phyloP scores from a whole-genome alignment of 176 grass and related monocot genomes.

The Rhynchospora breviuscula region DNA sequence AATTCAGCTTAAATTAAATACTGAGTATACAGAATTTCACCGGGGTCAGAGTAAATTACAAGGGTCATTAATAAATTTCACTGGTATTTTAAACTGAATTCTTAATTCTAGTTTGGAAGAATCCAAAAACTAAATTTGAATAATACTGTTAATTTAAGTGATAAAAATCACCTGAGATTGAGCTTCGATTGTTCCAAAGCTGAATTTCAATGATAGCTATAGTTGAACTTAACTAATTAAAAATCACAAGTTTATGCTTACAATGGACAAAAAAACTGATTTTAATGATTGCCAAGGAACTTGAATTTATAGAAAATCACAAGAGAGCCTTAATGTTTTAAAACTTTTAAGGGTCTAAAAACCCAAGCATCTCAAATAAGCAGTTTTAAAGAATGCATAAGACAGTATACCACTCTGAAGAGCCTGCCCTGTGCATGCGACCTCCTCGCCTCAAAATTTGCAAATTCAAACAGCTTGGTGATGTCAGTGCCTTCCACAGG shows the following conservation, averaged over 20 bases:
- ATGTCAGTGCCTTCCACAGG: slow-evolving; percentile 48
- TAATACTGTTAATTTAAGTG: background rate
- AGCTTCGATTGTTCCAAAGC: background rate
- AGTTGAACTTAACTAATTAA: background rate
- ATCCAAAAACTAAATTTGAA: background rate
- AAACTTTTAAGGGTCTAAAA: background rate
- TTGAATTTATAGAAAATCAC: background rate
- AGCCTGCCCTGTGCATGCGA: slow-evolving; percentile 59
- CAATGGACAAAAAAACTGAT: background rate
- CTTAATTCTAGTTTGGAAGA: background rate
- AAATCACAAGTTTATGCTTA: background rate
- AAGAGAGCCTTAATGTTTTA: background rate
- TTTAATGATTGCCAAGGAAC: background rate
- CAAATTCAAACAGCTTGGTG: slow-evolving; percentile 83
- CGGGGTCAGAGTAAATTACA: background rate
- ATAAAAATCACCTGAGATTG: background rate
- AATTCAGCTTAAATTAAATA: background rate
- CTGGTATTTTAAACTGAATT: background rate
- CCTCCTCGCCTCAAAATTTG: slow-evolving; percentile 56
- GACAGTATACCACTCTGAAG: slow-evolving; percentile 65
- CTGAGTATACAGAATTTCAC: background rate
- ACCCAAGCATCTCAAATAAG: background rate
- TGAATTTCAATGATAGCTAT: background rate
- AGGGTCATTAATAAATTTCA: background rate
- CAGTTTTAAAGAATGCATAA: background rate